A percentile compares a stretch with the other conserved stretches of the same genome.
Conservation (phyloP, 768 basidiomycete genomes). For the Hericium rajendrae region DNA sequence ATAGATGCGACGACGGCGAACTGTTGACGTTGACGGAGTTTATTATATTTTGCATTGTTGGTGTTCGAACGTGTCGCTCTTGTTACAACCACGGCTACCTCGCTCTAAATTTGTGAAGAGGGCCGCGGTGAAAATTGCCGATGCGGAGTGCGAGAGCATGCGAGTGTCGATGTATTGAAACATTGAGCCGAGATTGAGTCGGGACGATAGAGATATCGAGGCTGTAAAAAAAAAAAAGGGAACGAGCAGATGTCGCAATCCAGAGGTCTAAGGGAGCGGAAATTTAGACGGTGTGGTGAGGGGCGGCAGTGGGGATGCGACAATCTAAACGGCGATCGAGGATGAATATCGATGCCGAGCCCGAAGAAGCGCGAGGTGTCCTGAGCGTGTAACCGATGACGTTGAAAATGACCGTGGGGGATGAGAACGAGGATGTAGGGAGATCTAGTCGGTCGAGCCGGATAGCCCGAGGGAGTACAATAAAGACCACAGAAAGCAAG, state of each 20-base stretch:
- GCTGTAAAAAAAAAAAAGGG: not conserved
- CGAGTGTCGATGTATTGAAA: conserved; percentile 11
- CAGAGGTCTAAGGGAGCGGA: not conserved
- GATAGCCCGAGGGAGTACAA: conserved; percentile 23
- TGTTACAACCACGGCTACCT: conserved; percentile 26
- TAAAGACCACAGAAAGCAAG: conserved; percentile 14
- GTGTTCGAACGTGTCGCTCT: conserved; percentile 23
- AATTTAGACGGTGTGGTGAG: conserved; percentile 5
- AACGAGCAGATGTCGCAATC: conserved; percentile 7
- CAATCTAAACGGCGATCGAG: conserved; percentile 25
- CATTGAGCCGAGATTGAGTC: conserved; percentile 2
- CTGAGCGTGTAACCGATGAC: conserved; percentile 20
- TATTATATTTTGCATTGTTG: conserved; percentile 17
- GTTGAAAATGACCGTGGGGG: conserved; percentile 18
- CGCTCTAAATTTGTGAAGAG: conserved; percentile 19
- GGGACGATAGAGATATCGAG: conserved; percentile 5
- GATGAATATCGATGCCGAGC: conserved; percentile 36
- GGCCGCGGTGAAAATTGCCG: conserved; percentile 22
- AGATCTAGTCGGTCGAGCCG: conserved; percentile 18
- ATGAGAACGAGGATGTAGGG: not conserved
- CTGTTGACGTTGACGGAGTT: conserved; percentile 8
- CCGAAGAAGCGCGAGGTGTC: conserved; percentile 8
- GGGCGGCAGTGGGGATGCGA: conserved; percentile 10
- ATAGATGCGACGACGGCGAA: conserved; percentile 19
- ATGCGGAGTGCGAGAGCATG: conserved; percentile 24